Evolutionary conservation across 306 rosid species (phyloP).

Genomic region (Ziziphus jujuba): DNA sequence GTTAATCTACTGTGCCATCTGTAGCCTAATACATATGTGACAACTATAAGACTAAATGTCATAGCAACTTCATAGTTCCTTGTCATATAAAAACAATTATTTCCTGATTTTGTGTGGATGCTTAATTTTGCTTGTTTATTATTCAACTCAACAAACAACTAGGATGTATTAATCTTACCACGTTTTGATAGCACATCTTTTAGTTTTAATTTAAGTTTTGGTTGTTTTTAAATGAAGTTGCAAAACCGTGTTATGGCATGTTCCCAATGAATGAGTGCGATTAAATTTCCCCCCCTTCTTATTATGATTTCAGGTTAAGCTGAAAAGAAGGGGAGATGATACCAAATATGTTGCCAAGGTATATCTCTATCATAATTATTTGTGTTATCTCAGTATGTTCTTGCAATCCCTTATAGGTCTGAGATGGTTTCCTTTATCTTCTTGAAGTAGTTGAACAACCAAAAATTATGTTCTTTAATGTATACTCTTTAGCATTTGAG

Average conservation of each 20-base stretch:
- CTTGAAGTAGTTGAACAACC: no score
- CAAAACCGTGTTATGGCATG: constrained; percentile 8
- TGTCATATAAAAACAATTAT: neutral
- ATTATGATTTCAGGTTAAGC: constrained; percentile 72
- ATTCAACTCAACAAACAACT: neutral
- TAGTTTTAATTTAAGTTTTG: neutral
- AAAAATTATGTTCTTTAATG: no score
- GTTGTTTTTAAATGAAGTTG: constrained; percentile 2
- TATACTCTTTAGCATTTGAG: no score
- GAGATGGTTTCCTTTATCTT: no score
- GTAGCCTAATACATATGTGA: no score
- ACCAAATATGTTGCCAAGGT: constrained; percentile 98
- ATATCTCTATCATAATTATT: neutral
- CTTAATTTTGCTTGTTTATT: neutral
- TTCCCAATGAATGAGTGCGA: neutral
- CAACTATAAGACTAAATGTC: no score
- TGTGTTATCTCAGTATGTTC: neutral
- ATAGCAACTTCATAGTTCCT: no score
- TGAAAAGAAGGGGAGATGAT: constrained; percentile 97
- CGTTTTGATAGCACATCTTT: no score
- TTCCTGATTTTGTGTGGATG: neutral
- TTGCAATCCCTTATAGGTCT: no score
- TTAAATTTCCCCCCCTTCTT: constrained; percentile 10
- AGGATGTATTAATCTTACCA: constrained; percentile 4
- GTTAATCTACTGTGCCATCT: constrained; percentile 39